Percentiles rank a stretch among this genome's conserved stretches.
phyloP scores from a whole-genome alignment of 257 asterid species.

The Plantago elongata region DNA sequence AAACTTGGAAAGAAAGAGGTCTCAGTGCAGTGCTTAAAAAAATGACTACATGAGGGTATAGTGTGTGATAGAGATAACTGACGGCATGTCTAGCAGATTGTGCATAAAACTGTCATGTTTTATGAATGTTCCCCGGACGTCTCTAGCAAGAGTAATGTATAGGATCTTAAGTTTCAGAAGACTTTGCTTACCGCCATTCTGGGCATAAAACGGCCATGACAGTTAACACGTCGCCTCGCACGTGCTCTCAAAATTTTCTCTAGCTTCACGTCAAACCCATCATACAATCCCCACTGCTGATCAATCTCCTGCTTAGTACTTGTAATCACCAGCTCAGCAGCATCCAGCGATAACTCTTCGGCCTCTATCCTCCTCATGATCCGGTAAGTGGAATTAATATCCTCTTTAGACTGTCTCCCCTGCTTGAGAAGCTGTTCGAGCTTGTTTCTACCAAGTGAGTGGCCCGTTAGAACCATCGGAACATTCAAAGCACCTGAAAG shows the following conservation, averaged over 20 bases:
- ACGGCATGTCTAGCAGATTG: no score
- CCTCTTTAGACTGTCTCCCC: constrained; percentile 76
- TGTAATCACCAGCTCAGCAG: constrained; percentile 75
- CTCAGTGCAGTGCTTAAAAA: no score
- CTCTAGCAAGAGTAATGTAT: no score
- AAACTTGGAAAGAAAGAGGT: no score
- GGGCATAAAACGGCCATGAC: constrained; percentile 85
- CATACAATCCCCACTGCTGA: constrained; percentile 85
- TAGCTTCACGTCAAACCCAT: constrained; percentile 75
- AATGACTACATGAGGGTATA: no score
- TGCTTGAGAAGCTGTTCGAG: constrained; percentile 80
- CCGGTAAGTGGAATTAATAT: constrained; percentile 70
- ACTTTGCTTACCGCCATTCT: constrained; percentile 65
- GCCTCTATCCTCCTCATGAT: constrained; percentile 88
- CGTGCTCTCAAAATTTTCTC: constrained; percentile 83
- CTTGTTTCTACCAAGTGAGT: constrained; percentile 79
- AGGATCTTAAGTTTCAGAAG: no score
- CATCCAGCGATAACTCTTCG: constrained; percentile 75
- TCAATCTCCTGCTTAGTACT: constrained; percentile 89
- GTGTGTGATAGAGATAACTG: no score
- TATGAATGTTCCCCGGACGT: no score
- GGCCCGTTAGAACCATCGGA: constrained; percentile 88
- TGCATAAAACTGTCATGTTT: no score
- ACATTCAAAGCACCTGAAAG: constrained; percentile 81
- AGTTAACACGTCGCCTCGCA: constrained; percentile 65